These are phyloP conservation scores for Hanseniaspora clermontiae DNA, from an alignment of 805 yeast species.

Conservation along the genomic window DNA sequence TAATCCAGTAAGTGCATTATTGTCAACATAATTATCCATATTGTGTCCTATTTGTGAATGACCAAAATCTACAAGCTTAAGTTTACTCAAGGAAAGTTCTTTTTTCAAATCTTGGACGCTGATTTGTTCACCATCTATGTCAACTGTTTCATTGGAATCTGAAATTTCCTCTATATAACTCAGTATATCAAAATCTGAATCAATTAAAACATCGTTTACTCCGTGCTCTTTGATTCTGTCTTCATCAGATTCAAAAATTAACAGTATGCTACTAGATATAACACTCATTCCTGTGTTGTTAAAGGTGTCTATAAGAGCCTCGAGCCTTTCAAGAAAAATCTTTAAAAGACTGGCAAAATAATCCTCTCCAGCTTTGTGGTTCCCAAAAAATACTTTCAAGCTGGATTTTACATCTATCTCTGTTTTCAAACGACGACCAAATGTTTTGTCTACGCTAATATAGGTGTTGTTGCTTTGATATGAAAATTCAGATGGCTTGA, in stretches of 20 bases:
- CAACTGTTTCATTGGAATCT: conserved; percentile 15
- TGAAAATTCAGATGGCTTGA: conserved; percentile 5
- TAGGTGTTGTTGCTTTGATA: neutral
- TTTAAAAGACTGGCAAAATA: conserved; percentile 31
- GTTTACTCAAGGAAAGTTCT: conserved; percentile 36
- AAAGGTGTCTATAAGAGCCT: conserved; percentile 52
- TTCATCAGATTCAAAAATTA: conserved; percentile 59
- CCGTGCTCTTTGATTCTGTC: conserved; percentile 37
- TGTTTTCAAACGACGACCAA: neutral
- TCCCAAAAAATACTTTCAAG: conserved; percentile 30
- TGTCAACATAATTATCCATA: neutral
- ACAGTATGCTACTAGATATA: conserved; percentile 58
- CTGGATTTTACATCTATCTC: neutral
- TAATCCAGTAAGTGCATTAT: neutral
- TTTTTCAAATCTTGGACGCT: conserved; percentile 19
- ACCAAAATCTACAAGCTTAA: conserved; percentile 79
- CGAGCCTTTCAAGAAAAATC: conserved; percentile 47
- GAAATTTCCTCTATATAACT: conserved; percentile 28
- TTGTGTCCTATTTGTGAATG: conserved; percentile 48
- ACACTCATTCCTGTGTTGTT: conserved; percentile 50
- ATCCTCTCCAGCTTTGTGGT: conserved; percentile 25
- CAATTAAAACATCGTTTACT: conserved; percentile 32
- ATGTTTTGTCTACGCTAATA: neutral
- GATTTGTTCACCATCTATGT: conserved; percentile 21
- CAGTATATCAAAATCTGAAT: conserved; percentile 25